A percentile compares a stretch with the other conserved stretches of the same genome.
Conservation (phyloP, 2,329 filamentous ascomycete species). For the Coccinonectria pachysandricola region DNA sequence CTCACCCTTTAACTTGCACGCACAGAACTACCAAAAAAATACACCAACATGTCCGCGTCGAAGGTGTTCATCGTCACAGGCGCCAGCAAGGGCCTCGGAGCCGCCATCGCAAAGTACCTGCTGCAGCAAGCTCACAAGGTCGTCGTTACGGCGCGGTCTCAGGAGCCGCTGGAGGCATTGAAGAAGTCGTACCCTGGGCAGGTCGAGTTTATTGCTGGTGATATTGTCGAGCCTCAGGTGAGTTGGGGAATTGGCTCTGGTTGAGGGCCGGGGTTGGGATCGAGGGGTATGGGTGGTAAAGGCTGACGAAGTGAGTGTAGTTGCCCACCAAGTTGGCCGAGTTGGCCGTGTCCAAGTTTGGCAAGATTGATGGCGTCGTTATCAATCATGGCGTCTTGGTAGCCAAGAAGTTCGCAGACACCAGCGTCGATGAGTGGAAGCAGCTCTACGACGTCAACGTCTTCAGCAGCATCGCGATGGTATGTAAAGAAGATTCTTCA, state of each 20-base stretch:
- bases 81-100: constrained; percentile 51
- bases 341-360: constrained; percentile 56
- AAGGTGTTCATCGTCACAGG: constrained; percentile 37
- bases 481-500: too few relatives aligned
- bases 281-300: too few relatives aligned
- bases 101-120: constrained; percentile 40
- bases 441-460: constrained; percentile 73
- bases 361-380: constrained; percentile 67
- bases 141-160: constrained; percentile 44
- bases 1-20: too few relatives aligned
- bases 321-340: constrained; percentile 53
- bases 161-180: constrained; percentile 34
- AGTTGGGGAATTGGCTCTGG: not conserved
- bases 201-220: constrained; percentile 46
- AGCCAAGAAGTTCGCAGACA: constrained; percentile 63
- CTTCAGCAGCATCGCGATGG: constrained; percentile 70
- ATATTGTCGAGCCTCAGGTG: constrained; percentile 39
- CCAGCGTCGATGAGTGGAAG: constrained; percentile 65
- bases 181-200: constrained; percentile 27
- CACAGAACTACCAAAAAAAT: too few relatives aligned
- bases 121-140: constrained; percentile 43
- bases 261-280: too few relatives aligned
- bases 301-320: constrained; percentile 21
- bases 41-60: too few relatives aligned
- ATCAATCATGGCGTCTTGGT: constrained; percentile 78